Evolutionary conservation across 768 basidiomycete genomes (phyloP).

Genomic region (Serpula lacrymans): DNA sequence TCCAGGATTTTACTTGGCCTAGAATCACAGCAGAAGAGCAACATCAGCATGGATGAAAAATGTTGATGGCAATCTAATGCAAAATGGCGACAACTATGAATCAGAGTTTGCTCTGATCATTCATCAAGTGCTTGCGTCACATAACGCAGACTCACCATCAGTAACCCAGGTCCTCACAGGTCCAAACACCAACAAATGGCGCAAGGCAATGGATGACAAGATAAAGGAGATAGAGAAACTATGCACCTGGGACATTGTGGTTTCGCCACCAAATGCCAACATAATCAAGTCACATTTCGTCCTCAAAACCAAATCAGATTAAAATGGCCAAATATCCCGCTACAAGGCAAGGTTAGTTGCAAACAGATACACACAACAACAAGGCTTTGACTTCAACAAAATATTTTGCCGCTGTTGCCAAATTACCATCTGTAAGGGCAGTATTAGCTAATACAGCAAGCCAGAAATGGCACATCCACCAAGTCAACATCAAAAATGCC

Average conservation of each 20-base stretch:
- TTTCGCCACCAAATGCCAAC: not conserved
- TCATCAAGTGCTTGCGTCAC: no score
- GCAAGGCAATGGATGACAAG: constrained; percentile 2
- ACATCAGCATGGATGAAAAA: no score
- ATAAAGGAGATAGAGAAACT: not conserved
- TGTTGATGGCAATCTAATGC: no score
- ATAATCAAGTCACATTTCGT: not conserved
- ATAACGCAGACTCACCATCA: no score
- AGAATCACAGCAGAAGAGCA: not conserved
- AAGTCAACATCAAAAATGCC: constrained; percentile 10
- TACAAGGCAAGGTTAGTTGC: constrained; percentile 33
- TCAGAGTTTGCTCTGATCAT: no score
- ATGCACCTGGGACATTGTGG: constrained; percentile 1
- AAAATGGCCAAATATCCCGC: not conserved
- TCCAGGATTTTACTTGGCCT: not conserved
- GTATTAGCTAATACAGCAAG: constrained; percentile 4
- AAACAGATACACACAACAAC: constrained; percentile 30
- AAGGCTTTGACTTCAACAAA: constrained; percentile 32
- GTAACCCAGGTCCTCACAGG: constrained; percentile 1
- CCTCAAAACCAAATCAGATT: constrained; percentile 1
- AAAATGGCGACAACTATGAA: no score
- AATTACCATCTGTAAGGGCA: constrained; percentile 3
- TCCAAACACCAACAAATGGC: constrained; percentile 1
- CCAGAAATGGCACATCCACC: constrained; percentile 12
- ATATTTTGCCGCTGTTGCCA: constrained; percentile 28